Conservation (phyloP, 2,329 filamentous ascomycete species). For the Biscogniauxia sp. region DNA sequence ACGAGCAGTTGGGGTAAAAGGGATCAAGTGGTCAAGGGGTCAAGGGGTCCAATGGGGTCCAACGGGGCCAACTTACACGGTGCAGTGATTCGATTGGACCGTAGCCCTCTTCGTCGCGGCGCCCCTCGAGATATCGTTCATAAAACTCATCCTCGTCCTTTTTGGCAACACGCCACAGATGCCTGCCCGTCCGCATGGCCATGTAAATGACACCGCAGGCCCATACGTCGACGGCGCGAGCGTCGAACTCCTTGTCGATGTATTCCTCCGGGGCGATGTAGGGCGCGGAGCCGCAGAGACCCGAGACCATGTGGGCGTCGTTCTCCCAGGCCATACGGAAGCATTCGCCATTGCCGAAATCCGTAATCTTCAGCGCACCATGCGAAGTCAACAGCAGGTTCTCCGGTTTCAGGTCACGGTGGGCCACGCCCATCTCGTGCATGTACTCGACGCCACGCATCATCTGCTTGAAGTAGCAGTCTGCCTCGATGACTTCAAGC, state of each 20-base stretch:
- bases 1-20: background rate
- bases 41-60: no score
- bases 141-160: conserved; percentile 98
- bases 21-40: background rate
- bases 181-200: conserved; percentile 96
- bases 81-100: conserved; percentile 93
- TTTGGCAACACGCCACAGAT: conserved; percentile 95
- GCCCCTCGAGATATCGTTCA: conserved; percentile 86
- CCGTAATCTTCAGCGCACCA: conserved; percentile 93
- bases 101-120: conserved; percentile 93
- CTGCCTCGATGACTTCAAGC: conserved; percentile 86
- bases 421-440: conserved; percentile 98
- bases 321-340: conserved; percentile 99
- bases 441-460: conserved; percentile 99
- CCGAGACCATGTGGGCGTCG: conserved; percentile 96
- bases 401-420: conserved; percentile 94
- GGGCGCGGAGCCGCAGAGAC: conserved; percentile 91
- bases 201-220: conserved; percentile 99
- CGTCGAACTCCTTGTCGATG: conserved; percentile 91
- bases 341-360: conserved; percentile 98
- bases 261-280: conserved; percentile 99
- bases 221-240: conserved; percentile 96
- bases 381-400: conserved; percentile 92
- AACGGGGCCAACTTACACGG: conserved; percentile 63
- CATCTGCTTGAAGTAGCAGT: conserved; percentile 98